Conservation (phyloP, 176 grass and related monocot species). For the Bolboschoenus planiculmis region DNA sequence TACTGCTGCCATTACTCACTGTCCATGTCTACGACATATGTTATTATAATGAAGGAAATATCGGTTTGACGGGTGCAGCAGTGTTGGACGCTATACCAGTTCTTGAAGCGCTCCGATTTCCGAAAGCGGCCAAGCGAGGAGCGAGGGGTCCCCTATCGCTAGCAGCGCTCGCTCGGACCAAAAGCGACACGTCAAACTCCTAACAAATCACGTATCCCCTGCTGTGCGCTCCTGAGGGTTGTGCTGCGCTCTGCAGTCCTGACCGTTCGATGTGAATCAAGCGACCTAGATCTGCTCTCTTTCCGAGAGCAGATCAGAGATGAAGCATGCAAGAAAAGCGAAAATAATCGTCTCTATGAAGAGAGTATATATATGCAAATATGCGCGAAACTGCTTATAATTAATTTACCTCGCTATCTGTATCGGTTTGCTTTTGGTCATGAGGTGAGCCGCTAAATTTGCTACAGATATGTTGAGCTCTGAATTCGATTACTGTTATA, state of each 20-base stretch:
- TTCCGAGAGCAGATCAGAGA: background rate
- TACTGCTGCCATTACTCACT: background rate
- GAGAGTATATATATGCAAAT: background rate
- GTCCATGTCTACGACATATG: background rate
- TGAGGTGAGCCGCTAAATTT: too few species aligned
- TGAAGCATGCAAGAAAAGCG: background rate
- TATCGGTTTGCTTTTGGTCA: too few species aligned
- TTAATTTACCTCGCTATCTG: background rate
- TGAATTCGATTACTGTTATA: too few species aligned
- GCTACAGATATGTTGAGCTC: too few species aligned
- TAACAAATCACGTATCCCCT: background rate
- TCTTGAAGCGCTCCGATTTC: background rate
- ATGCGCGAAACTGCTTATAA: background rate
- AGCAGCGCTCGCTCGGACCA: background rate
- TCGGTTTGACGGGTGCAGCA: background rate
- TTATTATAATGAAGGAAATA: too few species aligned
- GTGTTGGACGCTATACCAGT: background rate
- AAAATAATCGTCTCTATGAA: background rate
- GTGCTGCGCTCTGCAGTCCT: background rate
- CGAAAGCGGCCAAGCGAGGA: background rate
- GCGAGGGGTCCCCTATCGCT: background rate
- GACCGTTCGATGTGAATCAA: background rate
- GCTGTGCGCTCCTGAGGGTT: background rate
- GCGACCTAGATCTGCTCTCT: background rate
- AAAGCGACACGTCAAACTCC: background rate